These are phyloP conservation scores for Petunia secreta DNA, from an alignment of 257 asterid genomes.

Conservation along the genomic window DNA sequence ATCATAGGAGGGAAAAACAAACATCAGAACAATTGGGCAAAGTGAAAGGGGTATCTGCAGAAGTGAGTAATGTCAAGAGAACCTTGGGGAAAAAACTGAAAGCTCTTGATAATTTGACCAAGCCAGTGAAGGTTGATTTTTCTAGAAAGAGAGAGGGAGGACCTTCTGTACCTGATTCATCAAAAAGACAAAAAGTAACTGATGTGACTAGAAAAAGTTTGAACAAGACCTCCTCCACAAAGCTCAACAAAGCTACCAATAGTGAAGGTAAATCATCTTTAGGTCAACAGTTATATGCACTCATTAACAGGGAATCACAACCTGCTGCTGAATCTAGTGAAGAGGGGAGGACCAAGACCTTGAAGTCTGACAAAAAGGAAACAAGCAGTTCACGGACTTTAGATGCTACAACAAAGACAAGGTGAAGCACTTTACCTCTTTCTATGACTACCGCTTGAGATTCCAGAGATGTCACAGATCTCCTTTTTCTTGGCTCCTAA, in stretches of 20 bases:
- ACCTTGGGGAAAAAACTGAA: conserved; percentile 39
- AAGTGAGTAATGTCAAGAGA: conserved; percentile 39
- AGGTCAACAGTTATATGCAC: conserved; percentile 46
- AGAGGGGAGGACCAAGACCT: conserved; percentile 40
- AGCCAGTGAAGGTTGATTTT: conserved; percentile 35
- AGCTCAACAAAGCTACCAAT: conserved; percentile 34
- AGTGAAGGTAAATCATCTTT: conserved; percentile 42
- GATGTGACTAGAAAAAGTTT: conserved; percentile 25
- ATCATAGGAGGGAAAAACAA: conserved; percentile 34
- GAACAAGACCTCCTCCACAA: conserved; percentile 39
- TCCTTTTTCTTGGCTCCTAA: neutral
- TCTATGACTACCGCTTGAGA: neutral
- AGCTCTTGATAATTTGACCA: conserved; percentile 42
- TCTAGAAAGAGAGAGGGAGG: conserved; percentile 48
- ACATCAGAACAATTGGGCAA: conserved; percentile 31
- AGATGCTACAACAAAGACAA: conserved; percentile 62
- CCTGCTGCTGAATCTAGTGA: conserved; percentile 33
- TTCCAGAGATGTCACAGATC: conserved; percentile 3
- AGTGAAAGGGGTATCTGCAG: conserved; percentile 34
- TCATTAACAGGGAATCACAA: conserved; percentile 39
- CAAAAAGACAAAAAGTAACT: conserved; percentile 44
- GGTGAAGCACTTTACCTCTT: conserved; percentile 46
- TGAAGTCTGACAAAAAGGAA: conserved; percentile 42
- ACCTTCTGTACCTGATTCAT: conserved; percentile 31
- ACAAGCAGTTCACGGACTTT: conserved; percentile 36